Percentiles rank a stretch among this genome's conserved stretches.
Conservation (phyloP, 805 yeast genomes). For the Diddensiella caesifluorescens region DNA sequence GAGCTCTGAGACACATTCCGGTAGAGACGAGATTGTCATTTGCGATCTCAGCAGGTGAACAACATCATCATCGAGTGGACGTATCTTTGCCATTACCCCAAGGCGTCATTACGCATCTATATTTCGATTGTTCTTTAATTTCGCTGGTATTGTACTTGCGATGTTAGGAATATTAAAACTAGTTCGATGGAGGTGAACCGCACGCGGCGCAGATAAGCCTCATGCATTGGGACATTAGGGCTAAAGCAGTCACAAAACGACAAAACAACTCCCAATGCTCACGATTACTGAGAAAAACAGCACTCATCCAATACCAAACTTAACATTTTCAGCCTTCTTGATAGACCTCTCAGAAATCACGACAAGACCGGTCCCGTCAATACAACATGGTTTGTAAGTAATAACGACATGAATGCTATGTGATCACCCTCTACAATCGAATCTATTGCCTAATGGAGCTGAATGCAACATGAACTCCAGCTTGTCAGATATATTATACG, state of each 20-base stretch:
- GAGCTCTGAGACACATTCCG: constrained; percentile 15
- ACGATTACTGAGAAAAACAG: neutral
- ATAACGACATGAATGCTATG: neutral
- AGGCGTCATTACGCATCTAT: no score
- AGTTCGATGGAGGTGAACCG: no score
- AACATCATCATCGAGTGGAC: neutral
- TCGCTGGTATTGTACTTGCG: no score
- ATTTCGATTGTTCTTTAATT: no score
- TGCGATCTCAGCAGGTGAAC: constrained; percentile 8
- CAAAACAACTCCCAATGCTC: neutral
- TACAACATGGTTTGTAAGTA: constrained; percentile 11
- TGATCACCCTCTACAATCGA: neutral
- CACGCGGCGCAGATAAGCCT: no score
- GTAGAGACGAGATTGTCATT: constrained; percentile 4
- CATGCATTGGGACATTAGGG: neutral
- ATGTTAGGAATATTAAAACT: no score
- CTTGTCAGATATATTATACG: no score
- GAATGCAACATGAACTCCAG: no score
- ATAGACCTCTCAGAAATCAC: constrained; percentile 4
- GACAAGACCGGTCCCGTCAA: constrained; percentile 5
- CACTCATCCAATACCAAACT: constrained; percentile 5
- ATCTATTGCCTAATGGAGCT: no score
- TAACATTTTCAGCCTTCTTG: constrained; percentile 6
- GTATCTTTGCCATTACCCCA: neutral
- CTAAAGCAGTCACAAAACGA: constrained; percentile 3